Percentiles rank a stretch among this genome's conserved stretches.
Evolutionary conservation across 306 rosid species (phyloP).

Genomic region (Cyamopsis tetragonoloba): DNA sequence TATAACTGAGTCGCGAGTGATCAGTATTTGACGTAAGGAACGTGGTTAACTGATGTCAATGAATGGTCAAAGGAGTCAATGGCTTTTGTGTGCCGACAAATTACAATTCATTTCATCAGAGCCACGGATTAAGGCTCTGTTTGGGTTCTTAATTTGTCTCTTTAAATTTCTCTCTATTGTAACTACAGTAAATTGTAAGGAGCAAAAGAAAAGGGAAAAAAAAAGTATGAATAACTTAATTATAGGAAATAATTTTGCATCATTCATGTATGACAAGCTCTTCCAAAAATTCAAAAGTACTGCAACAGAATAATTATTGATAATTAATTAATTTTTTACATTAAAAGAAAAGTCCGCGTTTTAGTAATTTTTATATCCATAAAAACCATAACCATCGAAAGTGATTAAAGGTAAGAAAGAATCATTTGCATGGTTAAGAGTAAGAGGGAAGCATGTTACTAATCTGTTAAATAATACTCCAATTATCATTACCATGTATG

Average conservation of each 20-base stretch:
- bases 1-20: no score
- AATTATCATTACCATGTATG: conserved; percentile 3
- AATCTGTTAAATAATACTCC: not conserved
- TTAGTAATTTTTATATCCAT: not conserved
- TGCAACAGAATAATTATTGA: no score
- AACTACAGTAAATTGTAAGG: not conserved
- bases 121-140: not conserved
- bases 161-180: not conserved
- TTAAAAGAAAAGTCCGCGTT: no score
- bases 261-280: no score
- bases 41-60: conserved; percentile 21
- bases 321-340: no score
- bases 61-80: conserved; percentile 37
- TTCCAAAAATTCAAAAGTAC: no score
- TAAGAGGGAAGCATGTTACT: conserved; percentile 41
- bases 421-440: not conserved
- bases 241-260: not conserved
- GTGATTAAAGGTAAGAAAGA: conserved; percentile 25
- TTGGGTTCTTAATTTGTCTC: conserved; percentile 4
- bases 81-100: conserved; percentile 36
- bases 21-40: conserved; percentile 23
- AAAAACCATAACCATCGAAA: conserved; percentile 7
- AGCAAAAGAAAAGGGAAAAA: conserved; percentile 12
- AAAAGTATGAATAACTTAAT: not conserved
- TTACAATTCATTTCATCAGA: conserved; percentile 15